Evolutionary conservation across 805 yeast genomes (phyloP), one percentile per base, ranked within the genome.

Genomic region (Saitoella complicata): DNA sequence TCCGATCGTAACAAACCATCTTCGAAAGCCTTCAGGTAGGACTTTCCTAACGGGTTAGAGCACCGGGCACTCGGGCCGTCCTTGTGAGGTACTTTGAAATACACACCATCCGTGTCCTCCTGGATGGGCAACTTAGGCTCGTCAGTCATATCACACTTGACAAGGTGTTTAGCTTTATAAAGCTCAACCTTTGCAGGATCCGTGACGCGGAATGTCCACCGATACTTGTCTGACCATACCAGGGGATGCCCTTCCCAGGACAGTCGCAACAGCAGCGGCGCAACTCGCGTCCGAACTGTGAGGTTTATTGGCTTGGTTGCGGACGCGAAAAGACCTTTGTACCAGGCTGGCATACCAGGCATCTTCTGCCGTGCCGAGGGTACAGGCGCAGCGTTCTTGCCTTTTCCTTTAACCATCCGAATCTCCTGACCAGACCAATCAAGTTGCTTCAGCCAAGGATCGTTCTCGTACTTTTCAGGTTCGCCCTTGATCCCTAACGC

Each of bases 291-390:
- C 44, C 84, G 71, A 1, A 82, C 73, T 0, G 91, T 75, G 9
- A 91, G 61, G 35, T 68, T 73, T 54, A 84, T 68, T 13, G 64
- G 68, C 2, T 63, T 59, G 5, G 53, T 49, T 8, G 67, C 61
- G 7, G 61, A 52, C 0, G 68, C 62, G 50, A 67, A 65, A 41
- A 76, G 52, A 9, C 75, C 76, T 48, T 80, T 73, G 59, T 83
- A 93, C 99, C 99, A 91, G 51, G 80, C 80, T 0, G 99, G 99
- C 54, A 70, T 84, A 0, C 95, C 97, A 0, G 94, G 93, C 40
- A 84, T 57, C 53, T 74, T 85, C 59, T 84, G 94, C 30, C 72
- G 75, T 45, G 83, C 81, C 32, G 54, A 55, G 5, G 52, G 55
- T 9, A 60, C 48, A 1, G 59, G 53, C 5, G 55, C 59, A 2